Base-by-base conservation (phyloP, 768 basidiomycete species). In the Rhizopogon vesiculosus region DNA sequence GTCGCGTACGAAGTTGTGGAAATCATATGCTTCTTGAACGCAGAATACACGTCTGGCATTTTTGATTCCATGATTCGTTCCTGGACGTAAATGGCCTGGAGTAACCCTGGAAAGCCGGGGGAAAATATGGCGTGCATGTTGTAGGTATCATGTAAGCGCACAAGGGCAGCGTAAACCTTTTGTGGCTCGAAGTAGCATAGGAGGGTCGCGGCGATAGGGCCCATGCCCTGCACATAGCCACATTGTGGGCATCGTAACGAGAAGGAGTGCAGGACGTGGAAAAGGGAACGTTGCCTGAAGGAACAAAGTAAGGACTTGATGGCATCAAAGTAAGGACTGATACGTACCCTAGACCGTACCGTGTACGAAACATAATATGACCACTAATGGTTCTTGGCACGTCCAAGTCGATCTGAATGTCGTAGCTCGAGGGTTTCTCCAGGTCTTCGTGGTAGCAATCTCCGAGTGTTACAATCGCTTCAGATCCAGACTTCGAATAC, bases 221-320 rank as follows among this genome's bases (percentile, higher is more conserved):
- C 95, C 97, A 99, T 99, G 57, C 97, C 97, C 73, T 99, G 97
- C 41, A 95, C 94, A 68, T 99, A 99, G 15, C 96, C 96, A 59
- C 97, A 98, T 10, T 80, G 76, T 16, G 76, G 69, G 71, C 96
- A 98, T n/a, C 78, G 76, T 18, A 95, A 77, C 1, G 93, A 95
- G 68, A 97, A 94, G 50, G 83, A 83, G 69, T 98, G 97, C 28
- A 98, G 78, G 55, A 97, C 93, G 67, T 93, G 93, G 72, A 98
- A 98, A 10, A 99, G 77, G 4, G 91, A 90, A 10, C 96, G 87
- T 82, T 99, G 96, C 7, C 93, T 93, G 63, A 13, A 57, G 19
- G 16, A 38, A 38, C 41, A 40, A 49, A 16, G 44, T 45, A 54
- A 15, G 50, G 29, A 42, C 55, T 41, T 18, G 49, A 35, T 40